Base-by-base conservation (phyloP, 1,284 basidiomycete genomes). In the Irpex sp. region DNA sequence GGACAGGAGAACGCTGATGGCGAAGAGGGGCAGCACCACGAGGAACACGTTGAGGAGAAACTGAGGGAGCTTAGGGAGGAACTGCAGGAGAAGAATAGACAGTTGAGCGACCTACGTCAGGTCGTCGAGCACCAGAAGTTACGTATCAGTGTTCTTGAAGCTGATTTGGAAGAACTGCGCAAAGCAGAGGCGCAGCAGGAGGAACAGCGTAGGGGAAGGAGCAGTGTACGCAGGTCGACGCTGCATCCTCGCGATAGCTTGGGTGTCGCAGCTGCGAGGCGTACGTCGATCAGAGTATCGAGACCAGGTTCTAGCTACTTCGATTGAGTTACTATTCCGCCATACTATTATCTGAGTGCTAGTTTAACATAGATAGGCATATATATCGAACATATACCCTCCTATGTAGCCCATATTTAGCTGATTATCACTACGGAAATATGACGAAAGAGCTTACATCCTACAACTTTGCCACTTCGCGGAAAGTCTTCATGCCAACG, bases 51-150 rank as follows among this genome's bases (percentile, higher is more conserved):
- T 8, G 49, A 59, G 46, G 31, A 59, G 60, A 62, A 50, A 21
- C 8, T 65, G 6, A 49, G 56, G 36, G 35, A 56, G 19, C 36
- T 62, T 35, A 51, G 50, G 54, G 60, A 61, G 26, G 66, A 65
- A 49, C 33, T 68, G 50, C 65, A 60, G 51, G 59, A 61, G 56
- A 61, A 62, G 54, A 63, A 31, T 8, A 15, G 46, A 13, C 59
- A 62, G 49, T 15, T 68, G 47, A 47, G 51, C 7, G 55, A 61
- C 17, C 49, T 68, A 21, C 55, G 57, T 7, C 63, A 60, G 57
- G 50, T 65, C 31, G 63, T 66, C 47, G 67, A 68, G 50, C 61
- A 68, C 63, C 65, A 68, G 60, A 68, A 68, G 61, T n/a, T 43
- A 9, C 61, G 57, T 36, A 68, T 68, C 39, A 62, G 60, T n/a